Evolutionary conservation across 441 rosid genomes (phyloP).

Genomic region (Erysimum cheiri): DNA sequence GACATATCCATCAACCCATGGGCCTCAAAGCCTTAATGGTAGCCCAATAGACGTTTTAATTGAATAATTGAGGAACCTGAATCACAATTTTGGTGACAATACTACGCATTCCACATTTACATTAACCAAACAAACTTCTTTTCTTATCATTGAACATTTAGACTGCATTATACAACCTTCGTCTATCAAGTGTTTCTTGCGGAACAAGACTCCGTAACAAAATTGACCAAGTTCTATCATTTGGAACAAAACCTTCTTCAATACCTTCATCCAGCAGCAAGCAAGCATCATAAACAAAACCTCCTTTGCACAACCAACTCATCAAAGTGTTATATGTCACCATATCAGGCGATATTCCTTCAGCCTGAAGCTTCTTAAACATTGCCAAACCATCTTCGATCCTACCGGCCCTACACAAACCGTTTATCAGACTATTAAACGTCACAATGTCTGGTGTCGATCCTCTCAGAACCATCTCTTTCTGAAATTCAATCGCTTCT

Average conservation of each 20-base stretch:
- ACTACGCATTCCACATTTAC: slow-evolving; percentile 2
- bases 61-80: background rate
- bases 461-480: slow-evolving; percentile 77
- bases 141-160: background rate
- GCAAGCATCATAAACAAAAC: slow-evolving; percentile 66
- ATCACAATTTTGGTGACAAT: background rate
- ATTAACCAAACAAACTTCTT: slow-evolving; percentile 11
- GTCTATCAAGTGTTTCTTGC: slow-evolving; percentile 26
- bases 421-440: slow-evolving; percentile 78
- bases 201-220: slow-evolving; percentile 53
- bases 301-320: slow-evolving; percentile 71
- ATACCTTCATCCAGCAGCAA: slow-evolving; percentile 60
- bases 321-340: slow-evolving; percentile 83
- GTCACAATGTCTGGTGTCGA: slow-evolving; percentile 75
- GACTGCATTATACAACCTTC: slow-evolving; percentile 4
- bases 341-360: slow-evolving; percentile 75
- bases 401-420: slow-evolving; percentile 70
- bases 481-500: slow-evolving; percentile 65
- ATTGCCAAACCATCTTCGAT: slow-evolving; percentile 65
- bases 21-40: background rate
- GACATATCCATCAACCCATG: background rate
- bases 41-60: slow-evolving; percentile 1
- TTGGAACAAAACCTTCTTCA: slow-evolving; percentile 64
- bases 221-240: slow-evolving; percentile 66
- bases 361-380: slow-evolving; percentile 65